Evolutionary conservation across 495 filamentous ascomycete species (phyloP), one percentile per base, ranked within the genome.

Genomic region (Glutinoglossum americanum): DNA sequence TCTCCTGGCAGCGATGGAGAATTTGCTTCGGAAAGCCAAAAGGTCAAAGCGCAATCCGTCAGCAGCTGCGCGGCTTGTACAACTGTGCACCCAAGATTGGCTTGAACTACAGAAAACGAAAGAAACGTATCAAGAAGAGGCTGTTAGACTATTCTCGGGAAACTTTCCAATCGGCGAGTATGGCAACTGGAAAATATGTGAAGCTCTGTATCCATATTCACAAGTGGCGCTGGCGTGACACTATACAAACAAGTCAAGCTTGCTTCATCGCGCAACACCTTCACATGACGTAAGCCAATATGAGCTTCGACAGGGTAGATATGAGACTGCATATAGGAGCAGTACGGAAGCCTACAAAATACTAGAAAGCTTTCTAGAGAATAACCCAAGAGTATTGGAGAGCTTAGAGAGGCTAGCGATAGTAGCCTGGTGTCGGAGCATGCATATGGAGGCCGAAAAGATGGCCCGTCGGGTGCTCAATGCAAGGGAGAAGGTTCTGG

Each of bases 11-110:
- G n/a, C n/a, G n/a, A n/a, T n/a, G n/a, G n/a, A n/a, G n/a, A n/a
- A n/a, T n/a, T n/a, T n/a, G n/a, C n/a, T n/a, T n/a, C n/a, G n/a
- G n/a, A n/a, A n/a, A n/a, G n/a, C n/a, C n/a, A n/a, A n/a, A n/a
- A n/a, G n/a, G n/a, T n/a, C n/a, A n/a, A n/a, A n/a, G n/a, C n/a
- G n/a, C n/a, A n/a, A n/a, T n/a, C n/a, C n/a, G n/a, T n/a, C n/a
- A n/a, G n/a, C n/a, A n/a, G n/a, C n/a, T n/a, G n/a, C n/a, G n/a
- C 62, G 70, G 30, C 62, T 75, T 9, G 70, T 76, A 21, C 72
- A 75, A 54, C 35, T 75, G 10, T 66, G 67, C 10, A 68, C 65
- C 2, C 69, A 63, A 39, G 72, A 67, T 48, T 75, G 71, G 73
- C 64, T 76, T 0, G 58, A 62, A 17, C 57, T 59, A 3, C 60